phyloP scores from a whole-genome alignment of 2,329 filamentous ascomycete species.

The Ophiosphaerella herpotricha region DNA sequence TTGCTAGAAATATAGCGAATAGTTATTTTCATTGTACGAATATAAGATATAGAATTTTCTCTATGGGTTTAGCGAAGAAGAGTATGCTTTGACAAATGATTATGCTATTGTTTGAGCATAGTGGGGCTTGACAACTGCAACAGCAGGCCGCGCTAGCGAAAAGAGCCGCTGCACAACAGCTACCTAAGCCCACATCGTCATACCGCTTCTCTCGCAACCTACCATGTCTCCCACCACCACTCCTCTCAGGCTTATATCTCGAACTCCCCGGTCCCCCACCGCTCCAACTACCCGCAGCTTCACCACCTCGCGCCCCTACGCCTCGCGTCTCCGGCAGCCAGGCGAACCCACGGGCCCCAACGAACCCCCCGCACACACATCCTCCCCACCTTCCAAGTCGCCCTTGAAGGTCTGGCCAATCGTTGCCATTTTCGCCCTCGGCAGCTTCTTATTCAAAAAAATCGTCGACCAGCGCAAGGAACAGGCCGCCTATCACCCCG shows the following conservation, averaged over 20 bases:
- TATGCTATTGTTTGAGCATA: no score
- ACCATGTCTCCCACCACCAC: slow-evolving; percentile 35
- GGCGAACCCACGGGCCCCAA: slow-evolving; percentile 44
- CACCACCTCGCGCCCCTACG: slow-evolving; percentile 21
- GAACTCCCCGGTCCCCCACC: slow-evolving; percentile 12
- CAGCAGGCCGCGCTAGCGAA: slow-evolving; percentile 22
- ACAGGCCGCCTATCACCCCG: slow-evolving; percentile 28
- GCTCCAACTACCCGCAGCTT: slow-evolving; percentile 26
- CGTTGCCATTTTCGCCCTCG: slow-evolving; percentile 52
- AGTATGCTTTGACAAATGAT: no score
- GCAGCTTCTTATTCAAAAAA: slow-evolving; percentile 53
- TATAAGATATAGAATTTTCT: no score
- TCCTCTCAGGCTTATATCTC: slow-evolving; percentile 10
- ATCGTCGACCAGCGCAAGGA: slow-evolving; percentile 53
- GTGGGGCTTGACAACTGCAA: no score
- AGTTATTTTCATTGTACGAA: no score
- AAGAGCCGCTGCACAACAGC: slow-evolving; percentile 29
- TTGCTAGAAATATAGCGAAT: no score
- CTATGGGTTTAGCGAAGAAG: no score
- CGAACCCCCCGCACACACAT: slow-evolving; percentile 43
- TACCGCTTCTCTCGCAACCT: slow-evolving; percentile 26
- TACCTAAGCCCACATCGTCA: slow-evolving; percentile 27
- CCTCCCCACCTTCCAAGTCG: slow-evolving; percentile 44
- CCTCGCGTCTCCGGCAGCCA: slow-evolving; percentile 40
- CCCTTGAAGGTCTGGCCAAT: slow-evolving; percentile 52